phyloP scores from a whole-genome alignment of 768 basidiomycete genomes.

The Leccinum truebloodii region DNA sequence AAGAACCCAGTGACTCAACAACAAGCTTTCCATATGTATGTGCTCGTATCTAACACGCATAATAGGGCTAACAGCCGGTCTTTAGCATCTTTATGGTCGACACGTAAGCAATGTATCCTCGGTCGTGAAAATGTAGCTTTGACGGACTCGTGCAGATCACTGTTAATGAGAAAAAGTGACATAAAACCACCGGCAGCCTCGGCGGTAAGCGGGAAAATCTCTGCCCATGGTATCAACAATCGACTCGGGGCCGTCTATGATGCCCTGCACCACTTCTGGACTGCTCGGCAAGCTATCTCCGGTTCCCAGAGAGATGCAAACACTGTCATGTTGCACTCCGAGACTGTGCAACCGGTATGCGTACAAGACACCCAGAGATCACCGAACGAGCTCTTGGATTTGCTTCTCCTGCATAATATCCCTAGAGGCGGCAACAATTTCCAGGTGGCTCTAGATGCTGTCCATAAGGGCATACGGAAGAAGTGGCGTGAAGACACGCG shows the following conservation, averaged over 20 bases:
- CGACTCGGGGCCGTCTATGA: constrained; percentile 60
- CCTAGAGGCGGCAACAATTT: constrained; percentile 47
- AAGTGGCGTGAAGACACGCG: constrained; percentile 43
- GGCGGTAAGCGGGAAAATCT: constrained; percentile 28
- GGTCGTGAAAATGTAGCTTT: neutral
- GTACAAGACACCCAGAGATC: constrained; percentile 45
- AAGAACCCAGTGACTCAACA: constrained; percentile 48
- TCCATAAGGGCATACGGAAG: constrained; percentile 37
- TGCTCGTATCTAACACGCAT: constrained; percentile 1
- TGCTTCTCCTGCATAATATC: constrained; percentile 35
- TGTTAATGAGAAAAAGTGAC: constrained; percentile 48
- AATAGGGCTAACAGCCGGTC: neutral
- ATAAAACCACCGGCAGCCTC: constrained; percentile 40
- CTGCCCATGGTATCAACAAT: constrained; percentile 34
- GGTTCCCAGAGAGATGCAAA: constrained; percentile 49
- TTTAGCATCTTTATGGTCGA: constrained; percentile 24
- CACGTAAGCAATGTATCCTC: constrained; percentile 4
- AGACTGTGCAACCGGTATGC: constrained; percentile 26
- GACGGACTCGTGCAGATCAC: constrained; percentile 38
- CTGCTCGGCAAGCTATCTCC: constrained; percentile 41
- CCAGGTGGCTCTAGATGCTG: constrained; percentile 37
- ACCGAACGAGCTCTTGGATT: constrained; percentile 45
- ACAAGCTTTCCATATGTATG: constrained; percentile 62
- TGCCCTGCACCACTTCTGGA: constrained; percentile 54
- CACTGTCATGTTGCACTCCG: constrained; percentile 50